Evolutionary conservation across 148 eudicot genomes (phyloP), one percentile per base, ranked within the genome.

Genomic region (Talinum fruticosum): DNA sequence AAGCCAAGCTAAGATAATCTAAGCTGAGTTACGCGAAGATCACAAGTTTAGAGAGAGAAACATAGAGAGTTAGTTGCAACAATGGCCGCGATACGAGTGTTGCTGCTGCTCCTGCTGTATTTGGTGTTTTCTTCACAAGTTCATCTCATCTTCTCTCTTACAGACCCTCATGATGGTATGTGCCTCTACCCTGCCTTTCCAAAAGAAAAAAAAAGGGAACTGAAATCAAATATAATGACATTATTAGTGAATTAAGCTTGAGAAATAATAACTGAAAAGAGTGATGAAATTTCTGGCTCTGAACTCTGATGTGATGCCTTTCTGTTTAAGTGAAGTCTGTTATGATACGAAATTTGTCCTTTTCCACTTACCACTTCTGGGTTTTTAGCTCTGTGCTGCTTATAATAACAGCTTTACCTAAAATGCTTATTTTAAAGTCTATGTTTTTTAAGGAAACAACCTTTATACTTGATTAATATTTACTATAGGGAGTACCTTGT

Each of bases 121-220:
- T 0, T 75, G 68, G 16, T 70, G 68, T 75, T 66, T 24, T 26
- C 33, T 26, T 28, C 79, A 16, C 77, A 83, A 35, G 41, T 85
- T 73, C 79, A 75, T 33, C 57, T 75, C 15, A 77, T 86, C 66
- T 77, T 53, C 81, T 86, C 90, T n/a, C 34, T 68, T 30, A 93
- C 96, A 33, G 84, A 91, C 65, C 83, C 91, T 23, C 82, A 74
- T 18, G 98, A 93, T 71, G 91, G 98, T 93, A 89, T 29, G 33
- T n/a, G n/a, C n/a, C n/a, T n/a, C n/a, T n/a, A n/a, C n/a, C n/a
- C n/a, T n/a, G n/a, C n/a, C n/a, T n/a, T n/a, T n/a, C n/a, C n/a
- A 41, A 41, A 41, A 41, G 45, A 41, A 10, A 5, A 4, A 41
- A 5, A 41, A 41, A 41, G 45, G 10, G 45, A 4, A 41, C 6